Evolutionary conservation across 805 yeast genomes (phyloP), one percentile per base, ranked within the genome.

Genomic region (Candida andamanensis): DNA sequence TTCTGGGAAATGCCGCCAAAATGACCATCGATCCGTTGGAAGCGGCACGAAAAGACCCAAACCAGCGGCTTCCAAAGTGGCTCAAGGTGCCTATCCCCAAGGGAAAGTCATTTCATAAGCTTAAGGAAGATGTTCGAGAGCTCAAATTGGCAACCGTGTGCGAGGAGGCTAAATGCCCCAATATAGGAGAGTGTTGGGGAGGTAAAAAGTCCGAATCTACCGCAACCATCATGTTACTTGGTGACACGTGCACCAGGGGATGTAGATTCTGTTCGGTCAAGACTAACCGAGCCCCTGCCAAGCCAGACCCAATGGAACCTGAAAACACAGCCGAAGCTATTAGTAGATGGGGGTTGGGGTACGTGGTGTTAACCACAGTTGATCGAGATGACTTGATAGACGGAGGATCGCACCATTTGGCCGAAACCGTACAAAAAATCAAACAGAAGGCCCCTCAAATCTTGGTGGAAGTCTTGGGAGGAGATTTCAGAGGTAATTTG

Each of bases 121-220:
- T 92, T 45, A 87, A 90, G 52, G 73, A 76, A 29, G 99, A 92
- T 52, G 80, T 92, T 20, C 72, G 86, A 39, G 97, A 95, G 37
- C 66, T 92, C 39, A 85, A 86, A 42, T 66, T 92, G 31, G 82
- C 95, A 22, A 92, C 99, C 0, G 99, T 92, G 18, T 92, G 99
- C 61, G 97, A 92, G 59, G 98, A 92, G 52, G 98, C 98, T 4
- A 81, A 92, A 52, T 92, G 99, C 61, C 99, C 99, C n/a, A 92
- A 92, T 56, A 92, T 92, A 41, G 96, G 97, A 32, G 99, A 92
- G 57, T 92, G 99, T 60, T 92, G 99, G 99, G 97, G 98, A 35
- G 98, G 98, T 18, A 76, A 80, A 49, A 81, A 89, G 56, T 76
- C 90, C 5, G 90, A 86, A 42, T 97, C 98, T 3, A 86, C 96